A percentile compares a stretch with the other conserved stretches of the same genome.
These are phyloP conservation scores for Fusarium euwallaceae DNA, from an alignment of 2,329 filamentous ascomycete species.

Conservation along the genomic window DNA sequence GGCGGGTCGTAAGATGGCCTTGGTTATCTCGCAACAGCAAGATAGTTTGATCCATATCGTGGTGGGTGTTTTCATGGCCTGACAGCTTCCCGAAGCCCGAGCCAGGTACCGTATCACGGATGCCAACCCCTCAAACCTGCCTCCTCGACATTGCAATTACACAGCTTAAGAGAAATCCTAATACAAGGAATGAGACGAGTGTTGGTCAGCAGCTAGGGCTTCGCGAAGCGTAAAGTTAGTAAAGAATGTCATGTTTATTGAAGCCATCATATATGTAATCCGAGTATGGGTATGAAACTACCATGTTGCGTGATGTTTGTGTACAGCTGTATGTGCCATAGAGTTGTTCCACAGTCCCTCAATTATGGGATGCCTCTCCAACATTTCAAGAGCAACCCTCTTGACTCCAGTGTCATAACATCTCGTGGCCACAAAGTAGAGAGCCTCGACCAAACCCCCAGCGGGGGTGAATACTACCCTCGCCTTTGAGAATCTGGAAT, in stretches of 20 bases:
- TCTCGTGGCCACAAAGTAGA: constrained; percentile 9
- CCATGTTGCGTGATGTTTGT: neutral
- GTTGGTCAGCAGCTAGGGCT: neutral
- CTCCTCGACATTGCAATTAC: neutral
- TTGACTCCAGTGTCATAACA: neutral
- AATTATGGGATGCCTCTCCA: neutral
- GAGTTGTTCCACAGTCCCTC: constrained; percentile 8
- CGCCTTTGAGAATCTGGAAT: neutral
- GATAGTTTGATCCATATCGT: neutral
- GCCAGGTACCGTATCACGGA: neutral
- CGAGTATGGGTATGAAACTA: neutral
- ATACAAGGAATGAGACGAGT: neutral
- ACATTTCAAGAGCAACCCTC: neutral
- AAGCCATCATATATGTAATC: neutral
- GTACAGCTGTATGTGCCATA: neutral
- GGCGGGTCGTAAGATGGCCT: neutral
- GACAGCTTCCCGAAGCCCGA: neutral
- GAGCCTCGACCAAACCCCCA: constrained; percentile 7
- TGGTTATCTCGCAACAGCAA: neutral
- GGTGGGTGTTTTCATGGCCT: neutral
- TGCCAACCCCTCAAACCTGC: neutral
- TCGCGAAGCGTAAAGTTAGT: neutral
- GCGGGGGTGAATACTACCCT: neutral
- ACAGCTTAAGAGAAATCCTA: neutral
- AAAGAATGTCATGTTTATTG: neutral